Conservation (phyloP, 2,329 filamentous ascomycete genomes). For the Xylariaceae sp. region DNA sequence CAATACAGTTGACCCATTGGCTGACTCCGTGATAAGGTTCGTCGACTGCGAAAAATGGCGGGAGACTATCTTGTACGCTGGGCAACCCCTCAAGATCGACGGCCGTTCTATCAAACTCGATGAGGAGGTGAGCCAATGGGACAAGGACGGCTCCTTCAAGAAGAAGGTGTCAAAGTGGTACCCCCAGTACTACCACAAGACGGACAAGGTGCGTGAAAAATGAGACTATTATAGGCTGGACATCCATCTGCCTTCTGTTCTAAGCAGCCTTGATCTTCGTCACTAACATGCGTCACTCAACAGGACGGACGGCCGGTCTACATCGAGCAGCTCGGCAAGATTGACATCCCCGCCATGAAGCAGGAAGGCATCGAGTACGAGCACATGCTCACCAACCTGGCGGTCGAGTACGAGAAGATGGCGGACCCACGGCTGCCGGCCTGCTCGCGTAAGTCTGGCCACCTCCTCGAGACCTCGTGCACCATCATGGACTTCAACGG, state of each 20-base stretch:
- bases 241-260: slow-evolving; percentile 9
- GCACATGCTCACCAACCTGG: slow-evolving; percentile 95
- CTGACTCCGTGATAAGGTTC: slow-evolving; percentile 66
- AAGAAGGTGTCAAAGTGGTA: slow-evolving; percentile 85
- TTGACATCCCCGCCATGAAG: slow-evolving; percentile 86
- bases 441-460: slow-evolving; percentile 87
- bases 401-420: slow-evolving; percentile 96
- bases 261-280: slow-evolving; percentile 1
- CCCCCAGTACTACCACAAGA: slow-evolving; percentile 99
- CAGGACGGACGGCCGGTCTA: slow-evolving; percentile 96
- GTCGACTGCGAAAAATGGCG: slow-evolving; percentile 89
- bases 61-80: slow-evolving; percentile 58
- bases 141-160: slow-evolving; percentile 68
- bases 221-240: neutral
- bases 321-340: slow-evolving; percentile 93
- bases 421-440: slow-evolving; percentile 91
- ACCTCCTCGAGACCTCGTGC: slow-evolving; percentile 96
- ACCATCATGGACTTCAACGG: slow-evolving; percentile 98
- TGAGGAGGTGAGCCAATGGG: slow-evolving; percentile 67
- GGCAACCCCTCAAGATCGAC: slow-evolving; percentile 25
- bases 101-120: slow-evolving; percentile 56
- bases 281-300: slow-evolving; percentile 7
- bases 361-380: slow-evolving; percentile 84
- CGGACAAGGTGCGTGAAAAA: slow-evolving; percentile 65
- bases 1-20: slow-evolving; percentile 1